Evolutionary conservation across 1,139 yeast species (phyloP), one percentile per base, ranked within the genome.

Genomic region (Zygosaccharomyces pseudobailii): DNA sequence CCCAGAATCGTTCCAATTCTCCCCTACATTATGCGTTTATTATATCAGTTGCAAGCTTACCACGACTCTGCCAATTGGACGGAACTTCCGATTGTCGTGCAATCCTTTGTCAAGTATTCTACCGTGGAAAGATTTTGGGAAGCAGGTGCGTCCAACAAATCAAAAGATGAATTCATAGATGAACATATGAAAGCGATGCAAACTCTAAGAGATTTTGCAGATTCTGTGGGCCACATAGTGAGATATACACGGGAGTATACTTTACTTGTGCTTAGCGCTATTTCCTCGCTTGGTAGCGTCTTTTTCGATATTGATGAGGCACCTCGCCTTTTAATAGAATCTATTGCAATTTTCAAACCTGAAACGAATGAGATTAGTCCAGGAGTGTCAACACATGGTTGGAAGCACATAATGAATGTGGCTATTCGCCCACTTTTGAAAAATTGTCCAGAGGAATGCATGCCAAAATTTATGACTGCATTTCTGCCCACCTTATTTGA

Each of bases 51-150:
- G 48, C 96, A 90, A 66, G 89, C 96, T 0, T 94, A 90, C 59
- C 97, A 90, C 64, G 86, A 92, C 61, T 96, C 97, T 0, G 84
- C 74, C 20, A 90, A 92, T 65, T 92, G 98, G 97, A 73, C 72
- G 13, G 87, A 81, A 40, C 73, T 94, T 42, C 97, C 98, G 0
- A 78, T 77, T 3, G 95, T 88, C 48, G 97, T 92, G 2, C 97
- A 87, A 63, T 75, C 92, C 2, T 92, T 94, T 72, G 96, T 92
- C 10, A 78, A 80, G 55, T 86, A 87, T 58, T 84, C 95, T 55
- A 86, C 95, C 43, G 80, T 84, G 64, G 98, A 94, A 70, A 75
- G 97, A 58, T 92, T 92, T 65, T 94, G 99, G 98, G 97, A 94
- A 63, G 95, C 90, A 53, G 98, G 98, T 17, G 95, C 95, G 20